A percentile compares a stretch with the other conserved stretches of the same genome.
Conservation (phyloP, 2,329 filamentous ascomycete genomes). For the Alternaria gansuensis region DNA sequence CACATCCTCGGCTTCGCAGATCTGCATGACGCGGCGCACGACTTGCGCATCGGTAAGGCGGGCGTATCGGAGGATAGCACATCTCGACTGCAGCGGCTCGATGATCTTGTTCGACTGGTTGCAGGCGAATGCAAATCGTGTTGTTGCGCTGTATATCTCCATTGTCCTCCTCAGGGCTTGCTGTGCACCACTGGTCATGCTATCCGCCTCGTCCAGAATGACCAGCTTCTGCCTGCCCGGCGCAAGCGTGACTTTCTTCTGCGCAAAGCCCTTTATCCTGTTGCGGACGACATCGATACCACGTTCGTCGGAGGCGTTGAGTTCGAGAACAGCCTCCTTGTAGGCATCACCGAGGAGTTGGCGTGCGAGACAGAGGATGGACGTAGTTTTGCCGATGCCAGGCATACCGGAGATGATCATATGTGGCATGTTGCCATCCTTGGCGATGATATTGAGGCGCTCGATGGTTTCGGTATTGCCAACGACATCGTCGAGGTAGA, state of each 20-base stretch:
- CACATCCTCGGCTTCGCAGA: constrained; percentile 91
- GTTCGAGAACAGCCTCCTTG: constrained; percentile 95
- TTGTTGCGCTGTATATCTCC: constrained; percentile 98
- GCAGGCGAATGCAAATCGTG: constrained; percentile 96
- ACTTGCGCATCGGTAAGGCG: constrained; percentile 92
- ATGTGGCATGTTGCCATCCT: constrained; percentile 99
- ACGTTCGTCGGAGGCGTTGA: constrained; percentile 96
- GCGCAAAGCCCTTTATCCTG: constrained; percentile 96
- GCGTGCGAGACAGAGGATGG: constrained; percentile 88
- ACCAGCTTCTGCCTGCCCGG: constrained; percentile 92
- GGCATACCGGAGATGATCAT: constrained; percentile 99
- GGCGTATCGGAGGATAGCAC: constrained; percentile 93
- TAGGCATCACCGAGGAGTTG: constrained; percentile 92
- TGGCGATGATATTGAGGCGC: constrained; percentile 95
- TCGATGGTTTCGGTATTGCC: constrained; percentile 98
- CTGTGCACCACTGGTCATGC: constrained; percentile 95
- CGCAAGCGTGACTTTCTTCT: constrained; percentile 97
- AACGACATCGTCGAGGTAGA: constrained; percentile 95
- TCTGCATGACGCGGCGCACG: constrained; percentile 87
- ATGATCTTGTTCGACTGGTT: constrained; percentile 99
- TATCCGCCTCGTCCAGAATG: constrained; percentile 95
- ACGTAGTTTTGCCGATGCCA: constrained; percentile 98
- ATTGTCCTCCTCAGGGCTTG: constrained; percentile 94
- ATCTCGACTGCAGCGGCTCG: constrained; percentile 96
- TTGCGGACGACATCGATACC: constrained; percentile 98